Evolutionary conservation across 2,329 filamentous ascomycete species (phyloP), one percentile per base, ranked within the genome.

Genomic region (Didymella arachidicola): DNA sequence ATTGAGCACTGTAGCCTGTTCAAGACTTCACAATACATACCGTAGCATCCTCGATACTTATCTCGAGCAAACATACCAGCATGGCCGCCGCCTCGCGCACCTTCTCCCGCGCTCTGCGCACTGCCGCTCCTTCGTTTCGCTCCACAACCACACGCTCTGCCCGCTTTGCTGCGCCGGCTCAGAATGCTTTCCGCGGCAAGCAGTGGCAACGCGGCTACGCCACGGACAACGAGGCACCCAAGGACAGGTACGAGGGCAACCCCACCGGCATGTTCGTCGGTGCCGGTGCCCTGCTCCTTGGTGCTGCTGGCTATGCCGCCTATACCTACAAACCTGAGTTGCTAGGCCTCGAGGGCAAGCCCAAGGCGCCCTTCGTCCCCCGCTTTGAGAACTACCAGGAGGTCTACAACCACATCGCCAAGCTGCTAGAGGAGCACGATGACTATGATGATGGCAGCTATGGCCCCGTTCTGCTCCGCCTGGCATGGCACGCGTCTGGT

Each of bases 371-470:
- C 86, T 89, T 94, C 81, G 86, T 82, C 50, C 92, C 93, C 61
- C 90, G 86, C 73, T 87, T 90, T 80, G 88, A 89, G 71, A 93
- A 99, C 80, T 98, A 97, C 84, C 93, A 97, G 84, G 90, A 91
- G 79, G 92, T 98, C 53, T 98, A 98, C 83, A 86, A 97, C 77
- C 89, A 89, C 74, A 88, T 98, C 70, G 93, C 94, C 54, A 80
- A 83, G 73, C 84, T 84, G 61, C 83, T 98, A 54, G 89, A 95
- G 79, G 91, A 97, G 81, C 88, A 96, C 76, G 92, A 95, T 70
- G 90, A 97, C 67, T 98, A 98, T 78, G 94, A 98, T 73, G 94
- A 99, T 78, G 94, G 95, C 69, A 95, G 90, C 82, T 98, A 96
- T 77, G 94, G 93, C 57, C 95, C 94, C 27, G 93, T 98, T 61